phyloP scores from a whole-genome alignment of 352 stramenopile species.

The Lagenidium sp. region DNA sequence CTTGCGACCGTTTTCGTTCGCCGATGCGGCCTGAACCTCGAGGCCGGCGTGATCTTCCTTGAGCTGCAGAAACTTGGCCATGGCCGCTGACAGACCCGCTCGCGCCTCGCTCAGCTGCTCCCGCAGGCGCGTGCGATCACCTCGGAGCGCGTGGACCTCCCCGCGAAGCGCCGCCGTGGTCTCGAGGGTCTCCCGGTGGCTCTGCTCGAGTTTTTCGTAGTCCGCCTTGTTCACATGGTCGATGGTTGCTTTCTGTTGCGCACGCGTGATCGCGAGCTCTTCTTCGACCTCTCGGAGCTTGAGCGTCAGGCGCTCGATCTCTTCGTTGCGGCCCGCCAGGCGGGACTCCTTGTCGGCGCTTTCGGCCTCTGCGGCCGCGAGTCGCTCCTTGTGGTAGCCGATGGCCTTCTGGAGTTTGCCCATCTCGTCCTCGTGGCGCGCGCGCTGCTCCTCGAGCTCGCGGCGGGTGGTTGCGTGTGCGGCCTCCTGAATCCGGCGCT shows the following conservation, averaged over 20 bases:
- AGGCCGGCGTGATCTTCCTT: slow-evolving; percentile 48
- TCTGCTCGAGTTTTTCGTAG: slow-evolving; percentile 15
- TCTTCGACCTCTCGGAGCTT: slow-evolving; percentile 23
- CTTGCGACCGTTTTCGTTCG: slow-evolving; percentile 24
- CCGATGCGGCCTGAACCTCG: slow-evolving; percentile 26
- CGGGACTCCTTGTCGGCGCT: slow-evolving; percentile 3
- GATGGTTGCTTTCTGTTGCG: slow-evolving; percentile 2
- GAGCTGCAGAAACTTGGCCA: slow-evolving; percentile 51
- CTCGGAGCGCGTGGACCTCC: slow-evolving; percentile 43
- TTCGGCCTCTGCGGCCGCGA: slow-evolving; percentile 4
- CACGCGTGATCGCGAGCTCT: slow-evolving; percentile 11
- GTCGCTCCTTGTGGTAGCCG: slow-evolving; percentile 16
- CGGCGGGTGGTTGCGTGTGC: background rate
- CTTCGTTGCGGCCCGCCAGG: slow-evolving; percentile 2
- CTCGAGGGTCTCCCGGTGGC: slow-evolving; percentile 23
- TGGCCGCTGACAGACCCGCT: slow-evolving; percentile 17
- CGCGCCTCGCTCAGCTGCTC: slow-evolving; percentile 30
- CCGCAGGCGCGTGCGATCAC: slow-evolving; percentile 27
- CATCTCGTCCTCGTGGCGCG: slow-evolving; percentile 9
- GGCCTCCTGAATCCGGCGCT: slow-evolving; percentile 6
- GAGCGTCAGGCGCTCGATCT: slow-evolving; percentile 6
- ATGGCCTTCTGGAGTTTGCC: slow-evolving; percentile 9
- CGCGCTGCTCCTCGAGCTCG: slow-evolving; percentile 17
- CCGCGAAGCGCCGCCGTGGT: slow-evolving; percentile 29
- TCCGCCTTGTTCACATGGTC: slow-evolving; percentile 12